These are phyloP conservation scores for Prunella vulgaris DNA, from an alignment of 257 asterid genomes.

Conservation along the genomic window DNA sequence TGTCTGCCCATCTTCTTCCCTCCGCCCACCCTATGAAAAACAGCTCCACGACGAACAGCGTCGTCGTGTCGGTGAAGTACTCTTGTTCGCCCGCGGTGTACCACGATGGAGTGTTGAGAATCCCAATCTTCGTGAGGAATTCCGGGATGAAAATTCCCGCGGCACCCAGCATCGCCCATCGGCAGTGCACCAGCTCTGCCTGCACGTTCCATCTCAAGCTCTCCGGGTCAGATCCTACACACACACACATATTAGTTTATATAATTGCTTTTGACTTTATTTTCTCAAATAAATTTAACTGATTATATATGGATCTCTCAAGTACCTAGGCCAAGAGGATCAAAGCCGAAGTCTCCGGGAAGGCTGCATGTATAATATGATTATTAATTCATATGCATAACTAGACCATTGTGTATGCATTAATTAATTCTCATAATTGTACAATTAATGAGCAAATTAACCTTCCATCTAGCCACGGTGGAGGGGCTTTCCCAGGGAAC, in stretches of 20 bases:
- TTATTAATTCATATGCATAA: background rate
- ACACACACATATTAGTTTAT: background rate
- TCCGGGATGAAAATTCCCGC: slow-evolving; percentile 99
- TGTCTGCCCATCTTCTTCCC: slow-evolving; percentile 99
- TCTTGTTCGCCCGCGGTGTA: slow-evolving; percentile 93
- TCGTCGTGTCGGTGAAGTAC: slow-evolving; percentile 92
- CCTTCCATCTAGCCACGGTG: slow-evolving; percentile 99
- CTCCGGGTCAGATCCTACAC: slow-evolving; percentile 88
- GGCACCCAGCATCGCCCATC: slow-evolving; percentile 99
- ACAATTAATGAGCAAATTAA: background rate
- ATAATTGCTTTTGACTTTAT: background rate
- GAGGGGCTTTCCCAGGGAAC: slow-evolving; percentile 99
- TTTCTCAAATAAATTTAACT: background rate
- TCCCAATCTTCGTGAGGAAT: slow-evolving; percentile 81
- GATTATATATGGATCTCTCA: background rate
- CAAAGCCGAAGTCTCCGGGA: slow-evolving; percentile 97
- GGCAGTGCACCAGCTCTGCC: slow-evolving; percentile 87
- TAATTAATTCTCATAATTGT: no score
- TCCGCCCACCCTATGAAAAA: slow-evolving; percentile 98
- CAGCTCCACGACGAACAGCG: slow-evolving; percentile 74
- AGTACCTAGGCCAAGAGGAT: slow-evolving; percentile 93
- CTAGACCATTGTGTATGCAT: no score
- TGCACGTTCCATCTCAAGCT: slow-evolving; percentile 90
- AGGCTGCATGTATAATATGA: slow-evolving; percentile 55
- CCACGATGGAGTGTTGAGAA: slow-evolving; percentile 98